Evolutionary conservation across 2,329 filamentous ascomycete genomes (phyloP), one percentile per base, ranked within the genome.

Genomic region (Hypoxylon sp.): DNA sequence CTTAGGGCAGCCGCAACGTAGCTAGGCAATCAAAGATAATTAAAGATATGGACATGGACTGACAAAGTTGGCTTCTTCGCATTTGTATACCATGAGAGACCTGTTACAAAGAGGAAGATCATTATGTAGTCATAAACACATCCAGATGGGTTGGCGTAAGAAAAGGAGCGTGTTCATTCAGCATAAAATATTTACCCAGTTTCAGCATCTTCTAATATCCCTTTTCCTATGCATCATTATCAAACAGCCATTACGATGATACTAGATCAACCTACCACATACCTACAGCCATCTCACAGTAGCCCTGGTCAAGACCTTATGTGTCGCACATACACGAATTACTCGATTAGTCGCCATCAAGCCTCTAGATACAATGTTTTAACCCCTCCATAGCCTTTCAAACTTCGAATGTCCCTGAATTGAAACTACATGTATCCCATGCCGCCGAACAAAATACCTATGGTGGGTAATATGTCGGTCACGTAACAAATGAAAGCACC

Each of bases 201-300:
- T 43, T 43, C 38, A 11, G 7, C 19, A 21, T 21, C 17, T 21
- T 17, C 28, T 30, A 30, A 6, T 30, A 30, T 43, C 10, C 38
- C 38, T 41, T 41, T 19, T n/a, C n/a, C 10, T 41, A 14, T 41
- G 38, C n/a, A 30, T 30, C n/a, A n/a, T 9, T 49, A 28, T 34
- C 5, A 19, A 21, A 48, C 41, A 45, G 17, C n/a, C 5, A 9
- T 45, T 57, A 13, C 19, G 13, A 53, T 53, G 23, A 28, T 19
- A 34, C 28, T 21, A 41, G 34, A 30, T 9, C 30, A 52, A 41
- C 3, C 7, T n/a, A 38, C 11, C 7, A 45, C 14, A 45, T 21
- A 13, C 11, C 17, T 48, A 14, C 38, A 43, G 30, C 28, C 30
- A 48, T 57, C 53, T 57, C 19, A 57, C 41, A n/a, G 36, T 17